Conservation (phyloP, 768 basidiomycete genomes). For the Tylopilus sp. region DNA sequence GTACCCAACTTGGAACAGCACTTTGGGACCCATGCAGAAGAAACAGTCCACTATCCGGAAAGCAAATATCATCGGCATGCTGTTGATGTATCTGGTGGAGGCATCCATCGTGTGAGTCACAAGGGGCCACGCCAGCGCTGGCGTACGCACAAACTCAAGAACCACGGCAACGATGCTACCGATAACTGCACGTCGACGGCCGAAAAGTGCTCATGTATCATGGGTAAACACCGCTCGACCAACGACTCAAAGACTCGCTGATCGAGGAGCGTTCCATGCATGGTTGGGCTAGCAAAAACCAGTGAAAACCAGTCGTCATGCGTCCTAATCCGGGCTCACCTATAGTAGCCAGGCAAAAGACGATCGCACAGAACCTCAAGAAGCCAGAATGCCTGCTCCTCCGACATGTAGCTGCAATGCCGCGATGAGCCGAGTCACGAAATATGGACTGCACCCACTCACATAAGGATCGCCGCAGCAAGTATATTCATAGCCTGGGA, state of each 20-base stretch:
- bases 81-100: slow-evolving; percentile 71
- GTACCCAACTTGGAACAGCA: slow-evolving; percentile 97
- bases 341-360: slow-evolving; percentile 95
- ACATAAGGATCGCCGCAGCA: slow-evolving; percentile 93
- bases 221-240: slow-evolving; percentile 83
- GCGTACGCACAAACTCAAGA: slow-evolving; percentile 84
- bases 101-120: neutral
- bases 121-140: slow-evolving; percentile 13
- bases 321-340: slow-evolving; percentile 43
- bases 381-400: slow-evolving; percentile 98
- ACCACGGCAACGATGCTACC: slow-evolving; percentile 97
- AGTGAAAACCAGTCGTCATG: slow-evolving; percentile 4
- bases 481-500: slow-evolving; percentile 96
- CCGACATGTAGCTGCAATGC: slow-evolving; percentile 85
- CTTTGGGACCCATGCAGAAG: slow-evolving; percentile 98
- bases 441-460: slow-evolving; percentile 21
- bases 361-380: slow-evolving; percentile 93
- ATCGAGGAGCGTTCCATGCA: slow-evolving; percentile 99
- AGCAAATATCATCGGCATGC: slow-evolving; percentile 96
- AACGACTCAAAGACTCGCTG: slow-evolving; percentile 97
- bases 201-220: slow-evolving; percentile 91
- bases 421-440: slow-evolving; percentile 5
- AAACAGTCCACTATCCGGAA: slow-evolving; percentile 98
- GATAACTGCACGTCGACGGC: slow-evolving; percentile 93
- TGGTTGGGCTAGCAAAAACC: slow-evolving; percentile 65